A percentile compares a stretch with the other conserved stretches of the same genome.
Evolutionary conservation across 2,329 filamentous ascomycete genomes (phyloP).

Genomic region (Fonsecaea pedrosoi): DNA sequence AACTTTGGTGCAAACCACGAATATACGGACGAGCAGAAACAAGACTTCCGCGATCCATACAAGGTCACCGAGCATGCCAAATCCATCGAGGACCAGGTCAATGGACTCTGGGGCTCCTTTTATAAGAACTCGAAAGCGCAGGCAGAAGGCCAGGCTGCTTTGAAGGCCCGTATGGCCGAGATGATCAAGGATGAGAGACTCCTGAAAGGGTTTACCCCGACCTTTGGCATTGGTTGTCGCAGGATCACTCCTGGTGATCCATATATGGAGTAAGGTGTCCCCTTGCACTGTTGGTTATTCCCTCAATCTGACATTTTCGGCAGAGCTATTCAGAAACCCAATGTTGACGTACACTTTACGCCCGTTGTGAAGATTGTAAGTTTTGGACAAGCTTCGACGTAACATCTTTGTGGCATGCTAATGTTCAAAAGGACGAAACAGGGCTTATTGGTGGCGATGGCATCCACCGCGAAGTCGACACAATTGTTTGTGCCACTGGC

Average conservation of each 20-base stretch:
- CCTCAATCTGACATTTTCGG: not conserved
- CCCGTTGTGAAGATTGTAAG: slow-evolving; percentile 49
- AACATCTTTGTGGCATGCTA: not conserved
- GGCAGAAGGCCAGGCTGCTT: slow-evolving; percentile 47
- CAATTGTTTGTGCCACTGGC: slow-evolving; percentile 51
- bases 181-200: slow-evolving; percentile 60
- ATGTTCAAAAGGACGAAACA: slow-evolving; percentile 46
- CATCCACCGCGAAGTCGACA: slow-evolving; percentile 44
- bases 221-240: slow-evolving; percentile 55
- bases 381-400: not conserved
- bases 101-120: slow-evolving; percentile 56
- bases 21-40: slow-evolving; percentile 52
- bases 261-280: slow-evolving; percentile 50
- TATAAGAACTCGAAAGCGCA: slow-evolving; percentile 54
- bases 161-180: slow-evolving; percentile 56
- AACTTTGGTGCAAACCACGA: slow-evolving; percentile 55
- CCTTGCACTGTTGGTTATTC: not conserved
- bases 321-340: slow-evolving; percentile 56
- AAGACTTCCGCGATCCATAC: slow-evolving; percentile 50
- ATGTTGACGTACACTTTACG: slow-evolving; percentile 60
- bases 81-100: slow-evolving; percentile 56
- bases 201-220: slow-evolving; percentile 56
- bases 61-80: slow-evolving; percentile 54
- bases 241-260: slow-evolving; percentile 59
- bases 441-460: slow-evolving; percentile 49